Percentiles rank a stretch among this genome's conserved stretches.
Evolutionary conservation across 176 grass and related monocot species (phyloP).

Genomic region (Neostapfia colusana): DNA sequence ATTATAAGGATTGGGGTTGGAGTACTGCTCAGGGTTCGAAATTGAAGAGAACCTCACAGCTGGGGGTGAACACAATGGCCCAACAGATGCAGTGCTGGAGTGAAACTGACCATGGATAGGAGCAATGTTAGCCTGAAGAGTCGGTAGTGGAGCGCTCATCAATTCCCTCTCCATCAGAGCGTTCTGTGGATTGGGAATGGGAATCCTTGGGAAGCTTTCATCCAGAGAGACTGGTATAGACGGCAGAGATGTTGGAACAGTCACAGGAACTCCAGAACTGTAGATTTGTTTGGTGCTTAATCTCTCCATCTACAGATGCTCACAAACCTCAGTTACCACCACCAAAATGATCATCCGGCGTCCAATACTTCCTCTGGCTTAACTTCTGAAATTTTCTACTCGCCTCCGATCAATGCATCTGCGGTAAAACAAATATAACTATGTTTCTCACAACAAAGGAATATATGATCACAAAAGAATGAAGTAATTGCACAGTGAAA

Average conservation of each 20-base stretch:
- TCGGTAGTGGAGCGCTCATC: conserved; percentile 30
- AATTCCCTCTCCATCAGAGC: conserved; percentile 48
- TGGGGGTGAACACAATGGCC: conserved; percentile 42
- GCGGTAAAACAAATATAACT: neutral
- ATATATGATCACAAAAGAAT: neutral
- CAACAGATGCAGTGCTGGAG: conserved; percentile 45
- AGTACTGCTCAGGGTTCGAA: conserved; percentile 39
- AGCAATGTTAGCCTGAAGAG: conserved; percentile 28
- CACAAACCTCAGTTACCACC: conserved; percentile 2
- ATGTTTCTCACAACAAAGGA: neutral
- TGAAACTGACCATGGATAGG: conserved; percentile 37
- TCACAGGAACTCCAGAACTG: conserved; percentile 45
- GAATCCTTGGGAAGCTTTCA: conserved; percentile 48
- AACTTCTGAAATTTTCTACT: conserved; percentile 8
- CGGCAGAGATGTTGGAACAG: conserved; percentile 49
- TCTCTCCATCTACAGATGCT: conserved; percentile 49
- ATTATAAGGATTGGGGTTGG: conserved; percentile 35
- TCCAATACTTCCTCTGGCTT: neutral
- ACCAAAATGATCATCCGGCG: conserved; percentile 3
- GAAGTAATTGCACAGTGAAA: neutral
- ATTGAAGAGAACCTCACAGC: conserved; percentile 49
- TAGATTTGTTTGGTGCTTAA: conserved; percentile 39
- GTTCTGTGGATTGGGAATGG: conserved; percentile 30
- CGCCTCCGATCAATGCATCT: conserved; percentile 29
- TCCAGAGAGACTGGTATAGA: conserved; percentile 42